These are phyloP conservation scores for Termitomyces sp. DNA, from an alignment of 768 basidiomycete genomes.

Conservation along the genomic window DNA sequence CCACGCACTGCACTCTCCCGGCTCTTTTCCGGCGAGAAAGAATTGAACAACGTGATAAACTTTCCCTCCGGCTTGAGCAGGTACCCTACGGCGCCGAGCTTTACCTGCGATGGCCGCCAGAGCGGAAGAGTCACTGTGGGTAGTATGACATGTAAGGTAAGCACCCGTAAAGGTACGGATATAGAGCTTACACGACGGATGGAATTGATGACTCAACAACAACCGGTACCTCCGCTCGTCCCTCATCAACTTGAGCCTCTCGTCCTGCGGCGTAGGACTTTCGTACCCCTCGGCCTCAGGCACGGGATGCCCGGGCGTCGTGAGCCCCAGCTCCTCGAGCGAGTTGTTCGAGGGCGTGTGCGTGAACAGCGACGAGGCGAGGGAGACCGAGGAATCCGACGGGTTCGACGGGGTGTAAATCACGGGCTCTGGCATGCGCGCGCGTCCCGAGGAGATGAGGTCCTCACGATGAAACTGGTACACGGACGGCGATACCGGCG, in stretches of 20 bases:
- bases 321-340: conserved; percentile 10
- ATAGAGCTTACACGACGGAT: conserved; percentile 50
- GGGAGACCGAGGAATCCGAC: conserved; percentile 12
- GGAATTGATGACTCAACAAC: conserved; percentile 61
- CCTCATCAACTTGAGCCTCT: conserved; percentile 32
- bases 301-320: not conserved
- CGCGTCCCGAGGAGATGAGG: conserved; percentile 20
- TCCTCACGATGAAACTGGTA: conserved; percentile 24
- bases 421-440: conserved; percentile 34
- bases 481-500: not conserved
- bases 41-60: conserved; percentile 72
- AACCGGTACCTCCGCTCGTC: conserved; percentile 69
- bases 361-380: conserved; percentile 19
- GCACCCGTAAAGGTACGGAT: not conserved
- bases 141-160: not conserved
- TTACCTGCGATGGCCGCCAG: conserved; percentile 61
- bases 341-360: conserved; percentile 20
- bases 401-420: conserved; percentile 23
- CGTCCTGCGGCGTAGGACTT: conserved; percentile 32
- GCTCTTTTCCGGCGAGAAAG: conserved; percentile 48
- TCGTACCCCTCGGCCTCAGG: conserved; percentile 20
- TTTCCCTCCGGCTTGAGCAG: conserved; percentile 57
- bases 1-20: conserved; percentile 33
- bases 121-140: conserved; percentile 57
- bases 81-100: conserved; percentile 74